phyloP scores from a whole-genome alignment of 2,329 filamentous ascomycete genomes.

The Acrocalymma vagum region DNA sequence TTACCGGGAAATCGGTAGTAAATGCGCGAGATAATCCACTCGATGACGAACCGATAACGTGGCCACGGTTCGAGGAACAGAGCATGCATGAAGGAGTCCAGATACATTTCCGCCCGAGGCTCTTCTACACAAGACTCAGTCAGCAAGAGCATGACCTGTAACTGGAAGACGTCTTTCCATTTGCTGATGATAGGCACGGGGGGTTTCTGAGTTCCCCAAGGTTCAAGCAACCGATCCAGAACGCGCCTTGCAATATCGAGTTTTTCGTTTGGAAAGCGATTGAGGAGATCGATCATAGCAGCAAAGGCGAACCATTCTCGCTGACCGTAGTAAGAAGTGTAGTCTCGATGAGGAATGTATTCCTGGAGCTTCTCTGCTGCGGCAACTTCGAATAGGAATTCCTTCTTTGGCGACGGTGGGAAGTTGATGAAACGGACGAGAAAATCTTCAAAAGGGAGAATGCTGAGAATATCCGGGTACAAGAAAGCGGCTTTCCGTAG shows the following conservation, averaged over 20 bases:
- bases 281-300: slow-evolving; percentile 55
- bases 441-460: slow-evolving; percentile 49
- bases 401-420: slow-evolving; percentile 52
- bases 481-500: slow-evolving; percentile 40
- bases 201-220: slow-evolving; percentile 53
- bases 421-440: slow-evolving; percentile 50
- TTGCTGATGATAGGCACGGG: slow-evolving; percentile 54
- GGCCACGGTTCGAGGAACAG: slow-evolving; percentile 57
- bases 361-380: slow-evolving; percentile 42
- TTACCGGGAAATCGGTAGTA: slow-evolving; percentile 46
- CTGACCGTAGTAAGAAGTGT: slow-evolving; percentile 54
- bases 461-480: slow-evolving; percentile 33
- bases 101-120: slow-evolving; percentile 37
- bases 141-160: slow-evolving; percentile 56
- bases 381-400: slow-evolving; percentile 56
- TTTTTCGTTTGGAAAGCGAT: slow-evolving; percentile 43
- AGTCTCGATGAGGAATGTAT: slow-evolving; percentile 42
- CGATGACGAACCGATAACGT: slow-evolving; percentile 55
- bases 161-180: slow-evolving; percentile 59
- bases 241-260: slow-evolving; percentile 33
- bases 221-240: slow-evolving; percentile 47
- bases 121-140: slow-evolving; percentile 45
- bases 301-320: slow-evolving; percentile 55
- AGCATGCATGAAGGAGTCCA: slow-evolving; percentile 50
- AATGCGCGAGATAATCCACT: slow-evolving; percentile 58